Percentiles rank a stretch among this genome's conserved stretches.
phyloP scores from a whole-genome alignment of 805 yeast species.

The Kluyveromyces starmeri region DNA sequence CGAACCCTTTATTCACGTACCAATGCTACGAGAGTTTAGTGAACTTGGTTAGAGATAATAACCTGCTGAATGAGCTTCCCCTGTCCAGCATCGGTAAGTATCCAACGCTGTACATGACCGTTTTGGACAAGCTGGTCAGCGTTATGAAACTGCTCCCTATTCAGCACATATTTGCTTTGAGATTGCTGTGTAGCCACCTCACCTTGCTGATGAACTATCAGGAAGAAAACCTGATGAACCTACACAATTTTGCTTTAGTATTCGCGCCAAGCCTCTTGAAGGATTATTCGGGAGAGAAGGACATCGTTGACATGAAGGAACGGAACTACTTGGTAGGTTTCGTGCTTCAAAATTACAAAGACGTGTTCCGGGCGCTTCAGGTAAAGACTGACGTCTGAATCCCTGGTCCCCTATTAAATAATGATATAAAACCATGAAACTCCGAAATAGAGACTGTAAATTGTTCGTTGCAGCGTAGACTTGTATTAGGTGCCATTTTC shows the following conservation, averaged over 20 bases:
- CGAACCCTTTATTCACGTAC: constrained; percentile 76
- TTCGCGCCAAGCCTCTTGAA: constrained; percentile 90
- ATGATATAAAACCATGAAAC: no score
- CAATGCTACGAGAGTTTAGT: constrained; percentile 60
- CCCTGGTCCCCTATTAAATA: no score
- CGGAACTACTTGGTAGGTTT: constrained; percentile 74
- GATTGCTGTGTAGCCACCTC: constrained; percentile 55
- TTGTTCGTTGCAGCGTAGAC: no score
- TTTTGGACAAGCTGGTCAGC: constrained; percentile 35
- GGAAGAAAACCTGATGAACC: constrained; percentile 66
- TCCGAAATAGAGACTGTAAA: no score
- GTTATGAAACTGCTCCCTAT: constrained; percentile 50
- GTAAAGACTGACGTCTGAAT: neutral
- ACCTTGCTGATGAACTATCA: constrained; percentile 45
- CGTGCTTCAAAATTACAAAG: constrained; percentile 41
- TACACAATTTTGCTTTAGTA: constrained; percentile 76
- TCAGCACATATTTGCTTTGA: constrained; percentile 56
- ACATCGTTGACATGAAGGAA: constrained; percentile 74
- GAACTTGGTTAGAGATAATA: constrained; percentile 35
- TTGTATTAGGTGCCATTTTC: no score
- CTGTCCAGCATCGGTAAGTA: constrained; percentile 9
- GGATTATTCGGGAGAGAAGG: constrained; percentile 70
- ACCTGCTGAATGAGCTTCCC: constrained; percentile 16
- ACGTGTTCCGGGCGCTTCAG: constrained; percentile 9
- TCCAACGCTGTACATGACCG: constrained; percentile 6